Percentiles rank a stretch among this genome's conserved stretches.
Evolutionary conservation across 2,329 filamentous ascomycete species (phyloP).

Genomic region (Xylaria digitata): DNA sequence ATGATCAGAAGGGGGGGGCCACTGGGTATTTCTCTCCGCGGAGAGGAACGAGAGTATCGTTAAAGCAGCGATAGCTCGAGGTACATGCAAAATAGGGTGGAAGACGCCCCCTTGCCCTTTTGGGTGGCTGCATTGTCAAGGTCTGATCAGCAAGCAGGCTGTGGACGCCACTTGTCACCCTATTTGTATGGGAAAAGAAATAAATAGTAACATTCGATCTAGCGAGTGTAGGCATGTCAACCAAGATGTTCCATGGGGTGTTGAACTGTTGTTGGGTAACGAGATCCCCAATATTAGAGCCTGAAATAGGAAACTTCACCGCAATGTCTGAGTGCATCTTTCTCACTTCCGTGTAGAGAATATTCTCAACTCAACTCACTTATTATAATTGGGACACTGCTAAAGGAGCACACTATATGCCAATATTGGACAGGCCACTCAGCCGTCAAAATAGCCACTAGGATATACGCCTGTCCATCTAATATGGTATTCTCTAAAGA

Average conservation of each 20-base stretch:
- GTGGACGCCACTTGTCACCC: constrained; percentile 36
- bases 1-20: constrained; percentile 23
- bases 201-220: too few species aligned
- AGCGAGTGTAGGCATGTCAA: too few species aligned
- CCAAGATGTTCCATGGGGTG: too few species aligned
- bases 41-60: constrained; percentile 2
- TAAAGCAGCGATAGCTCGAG: constrained; percentile 33
- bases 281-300: too few species aligned
- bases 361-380: not conserved
- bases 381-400: not conserved
- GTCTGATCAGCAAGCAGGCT: constrained; percentile 39
- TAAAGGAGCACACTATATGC: not conserved
- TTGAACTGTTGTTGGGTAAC: too few species aligned
- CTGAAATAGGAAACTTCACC: not conserved
- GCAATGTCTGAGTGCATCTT: too few species aligned
- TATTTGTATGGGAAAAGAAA: constrained; percentile 36
- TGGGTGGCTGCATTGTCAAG: not conserved
- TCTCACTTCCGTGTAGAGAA: too few species aligned
- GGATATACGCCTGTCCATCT: constrained; percentile 5
- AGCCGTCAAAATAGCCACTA: not conserved
- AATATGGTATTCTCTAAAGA: constrained; percentile 12
- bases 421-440: not conserved
- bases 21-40: constrained; percentile 40
- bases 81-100: constrained; percentile 44
- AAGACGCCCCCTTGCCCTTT: constrained; percentile 19